These are phyloP conservation scores for Xylaria sp. DNA, from an alignment of 2,329 filamentous ascomycete species.

Conservation along the genomic window DNA sequence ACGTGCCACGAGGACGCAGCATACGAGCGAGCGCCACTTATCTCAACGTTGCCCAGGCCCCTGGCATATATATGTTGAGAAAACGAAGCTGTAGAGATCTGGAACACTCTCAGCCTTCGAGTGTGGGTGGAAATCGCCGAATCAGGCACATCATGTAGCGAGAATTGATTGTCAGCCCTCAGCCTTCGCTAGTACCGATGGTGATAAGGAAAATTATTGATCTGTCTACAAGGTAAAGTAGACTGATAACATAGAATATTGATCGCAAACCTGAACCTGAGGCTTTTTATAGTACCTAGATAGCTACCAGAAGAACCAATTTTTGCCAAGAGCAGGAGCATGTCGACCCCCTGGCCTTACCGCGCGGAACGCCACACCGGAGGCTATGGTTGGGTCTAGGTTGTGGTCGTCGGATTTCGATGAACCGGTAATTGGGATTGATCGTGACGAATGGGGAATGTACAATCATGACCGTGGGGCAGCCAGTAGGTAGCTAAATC, in stretches of 20 bases:
- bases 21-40: conserved; percentile 31
- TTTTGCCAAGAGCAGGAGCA: conserved; percentile 27
- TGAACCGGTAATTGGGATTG: conserved; percentile 26
- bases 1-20: conserved; percentile 1
- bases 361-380: conserved; percentile 22
- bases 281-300: conserved; percentile 15
- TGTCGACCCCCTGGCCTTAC: conserved; percentile 7
- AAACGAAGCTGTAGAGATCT: conserved; percentile 26
- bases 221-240: background rate
- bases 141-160: conserved; percentile 6
- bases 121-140: conserved; percentile 9
- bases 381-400: conserved; percentile 15
- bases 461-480: conserved; percentile 22
- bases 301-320: conserved; percentile 23
- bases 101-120: conserved; percentile 30
- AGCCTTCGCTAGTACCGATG: conserved; percentile 11
- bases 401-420: conserved; percentile 16
- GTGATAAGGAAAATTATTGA: conserved; percentile 6
- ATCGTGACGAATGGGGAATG: conserved; percentile 18
- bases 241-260: background rate
- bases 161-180: conserved; percentile 23
- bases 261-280: conserved; percentile 15
- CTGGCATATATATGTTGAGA: conserved; percentile 25
- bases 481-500: background rate
- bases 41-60: conserved; percentile 21